Evolutionary conservation across 2,329 filamentous ascomycete genomes (phyloP).

Genomic region (Ceratocystis colombiana): DNA sequence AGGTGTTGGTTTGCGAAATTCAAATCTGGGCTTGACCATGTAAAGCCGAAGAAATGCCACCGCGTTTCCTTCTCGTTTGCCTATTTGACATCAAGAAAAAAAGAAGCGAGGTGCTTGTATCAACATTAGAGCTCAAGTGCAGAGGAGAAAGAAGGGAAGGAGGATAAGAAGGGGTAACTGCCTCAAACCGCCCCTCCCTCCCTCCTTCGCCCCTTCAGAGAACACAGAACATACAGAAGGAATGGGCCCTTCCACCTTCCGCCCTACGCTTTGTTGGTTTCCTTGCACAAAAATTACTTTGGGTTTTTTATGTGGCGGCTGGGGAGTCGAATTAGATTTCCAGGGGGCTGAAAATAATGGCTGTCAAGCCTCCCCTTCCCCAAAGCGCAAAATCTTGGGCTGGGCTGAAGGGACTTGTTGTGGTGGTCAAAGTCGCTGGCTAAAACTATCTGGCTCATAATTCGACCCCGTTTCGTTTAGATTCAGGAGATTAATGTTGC

Average conservation of each 20-base stretch:
- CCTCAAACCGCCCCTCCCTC: not conserved
- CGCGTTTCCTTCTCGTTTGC: not conserved
- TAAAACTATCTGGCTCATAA: conserved; percentile 1
- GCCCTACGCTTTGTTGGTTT: not conserved
- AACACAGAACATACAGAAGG: not conserved
- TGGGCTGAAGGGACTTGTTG: not conserved
- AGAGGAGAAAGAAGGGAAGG: not conserved
- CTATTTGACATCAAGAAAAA: not conserved
- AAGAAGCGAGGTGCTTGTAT: not conserved
- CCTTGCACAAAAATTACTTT: not conserved
- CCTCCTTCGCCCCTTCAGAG: not conserved
- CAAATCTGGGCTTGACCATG: not conserved
- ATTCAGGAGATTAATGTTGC: conserved; percentile 7
- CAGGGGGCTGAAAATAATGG: conserved; percentile 15
- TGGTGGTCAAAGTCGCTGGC: too few relatives aligned
- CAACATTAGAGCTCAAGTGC: not conserved
- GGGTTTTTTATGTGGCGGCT: conserved; percentile 19
- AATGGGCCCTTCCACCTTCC: not conserved
- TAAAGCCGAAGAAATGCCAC: conserved; percentile 8
- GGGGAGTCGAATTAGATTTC: conserved; percentile 20
- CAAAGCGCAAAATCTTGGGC: not conserved
- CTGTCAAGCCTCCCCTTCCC: conserved; percentile 5
- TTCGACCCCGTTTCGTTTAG: conserved; percentile 13
- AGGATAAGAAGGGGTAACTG: conserved; percentile 4
- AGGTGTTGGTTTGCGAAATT: not conserved